Evolutionary conservation across 2,329 filamentous ascomycete genomes (phyloP).

Genomic region (Neobulgaria alba): DNA sequence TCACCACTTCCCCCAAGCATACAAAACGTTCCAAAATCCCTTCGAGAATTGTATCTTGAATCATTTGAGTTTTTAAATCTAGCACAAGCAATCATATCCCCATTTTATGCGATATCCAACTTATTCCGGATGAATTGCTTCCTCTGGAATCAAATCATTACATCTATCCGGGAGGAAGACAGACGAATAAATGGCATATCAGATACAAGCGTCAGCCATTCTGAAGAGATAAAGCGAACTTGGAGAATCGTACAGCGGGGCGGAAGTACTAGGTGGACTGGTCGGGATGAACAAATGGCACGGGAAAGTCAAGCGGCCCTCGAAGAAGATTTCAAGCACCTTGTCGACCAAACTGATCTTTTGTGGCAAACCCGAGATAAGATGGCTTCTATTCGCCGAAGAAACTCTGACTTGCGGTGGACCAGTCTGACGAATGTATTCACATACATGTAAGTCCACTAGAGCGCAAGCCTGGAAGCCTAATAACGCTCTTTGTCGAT

Average conservation of each 20-base stretch:
- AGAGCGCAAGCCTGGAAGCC: not conserved
- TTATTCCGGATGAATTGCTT: conserved; percentile 23
- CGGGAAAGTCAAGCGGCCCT: conserved; percentile 9
- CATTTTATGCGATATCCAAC: conserved; percentile 20
- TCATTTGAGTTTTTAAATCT: conserved; percentile 18
- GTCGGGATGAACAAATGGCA: conserved; percentile 2
- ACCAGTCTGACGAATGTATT: conserved; percentile 22
- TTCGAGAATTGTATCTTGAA: conserved; percentile 23
- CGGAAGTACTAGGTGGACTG: conserved; percentile 20
- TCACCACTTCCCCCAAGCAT: conserved; percentile 9
- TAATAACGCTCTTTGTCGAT: not conserved
- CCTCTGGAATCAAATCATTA: conserved; percentile 26
- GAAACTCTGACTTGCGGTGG: conserved; percentile 18
- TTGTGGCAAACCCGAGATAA: conserved; percentile 22
- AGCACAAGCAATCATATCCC: conserved; percentile 11
- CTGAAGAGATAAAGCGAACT: conserved; percentile 23
- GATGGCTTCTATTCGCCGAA: conserved; percentile 16
- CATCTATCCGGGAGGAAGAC: conserved; percentile 23
- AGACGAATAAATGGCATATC: conserved; percentile 22
- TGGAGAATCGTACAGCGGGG: conserved; percentile 18
- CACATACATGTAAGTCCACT: conserved; percentile 21
- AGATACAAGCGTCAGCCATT: conserved; percentile 23
- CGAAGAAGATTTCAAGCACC: conserved; percentile 24
- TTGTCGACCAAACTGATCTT: conserved; percentile 23
- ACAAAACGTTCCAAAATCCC: conserved; percentile 13